These are phyloP conservation scores for Ampelomyces quisqualis DNA, from an alignment of 2,329 filamentous ascomycete genomes.

Conservation along the genomic window DNA sequence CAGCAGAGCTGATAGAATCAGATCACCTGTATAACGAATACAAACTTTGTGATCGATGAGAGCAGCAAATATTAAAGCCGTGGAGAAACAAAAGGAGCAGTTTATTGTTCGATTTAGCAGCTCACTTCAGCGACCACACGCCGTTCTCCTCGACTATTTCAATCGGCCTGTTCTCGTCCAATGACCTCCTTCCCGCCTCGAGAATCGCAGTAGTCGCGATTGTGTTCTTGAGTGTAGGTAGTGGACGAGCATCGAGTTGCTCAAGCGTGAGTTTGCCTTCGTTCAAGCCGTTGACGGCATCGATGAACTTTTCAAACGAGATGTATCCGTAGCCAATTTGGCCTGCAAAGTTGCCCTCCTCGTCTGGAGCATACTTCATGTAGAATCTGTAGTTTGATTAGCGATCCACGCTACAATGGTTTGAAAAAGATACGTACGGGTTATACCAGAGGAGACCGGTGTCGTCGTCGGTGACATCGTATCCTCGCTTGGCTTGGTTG, in stretches of 20 bases:
- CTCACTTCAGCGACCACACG: slow-evolving; percentile 68
- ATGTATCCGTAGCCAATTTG: slow-evolving; percentile 93
- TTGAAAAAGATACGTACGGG: slow-evolving; percentile 55
- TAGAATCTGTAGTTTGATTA: slow-evolving; percentile 68
- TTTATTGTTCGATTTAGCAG: no score
- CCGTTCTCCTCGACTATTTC: slow-evolving; percentile 68
- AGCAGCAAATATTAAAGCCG: no score
- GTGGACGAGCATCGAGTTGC: slow-evolving; percentile 74
- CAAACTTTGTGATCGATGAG: no score
- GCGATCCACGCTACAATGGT: slow-evolving; percentile 3
- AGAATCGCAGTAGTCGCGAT: slow-evolving; percentile 89
- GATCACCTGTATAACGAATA: no score
- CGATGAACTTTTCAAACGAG: slow-evolving; percentile 93
- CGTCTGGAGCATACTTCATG: slow-evolving; percentile 91
- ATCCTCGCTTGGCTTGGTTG: slow-evolving; percentile 91
- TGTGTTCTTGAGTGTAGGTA: slow-evolving; percentile 86
- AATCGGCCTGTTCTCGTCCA: slow-evolving; percentile 79
- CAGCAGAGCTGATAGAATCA: no score
- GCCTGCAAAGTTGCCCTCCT: slow-evolving; percentile 90
- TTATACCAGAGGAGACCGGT: slow-evolving; percentile 78
- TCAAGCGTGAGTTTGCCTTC: slow-evolving; percentile 69
- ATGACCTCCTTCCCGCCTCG: slow-evolving; percentile 78
- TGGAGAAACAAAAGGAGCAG: no score
- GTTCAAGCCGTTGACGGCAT: slow-evolving; percentile 78
- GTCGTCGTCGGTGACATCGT: slow-evolving; percentile 87